Evolutionary conservation across 2,329 filamentous ascomycete genomes (phyloP), one percentile per base, ranked within the genome.

Genomic region (Colletotrichum magnum): DNA sequence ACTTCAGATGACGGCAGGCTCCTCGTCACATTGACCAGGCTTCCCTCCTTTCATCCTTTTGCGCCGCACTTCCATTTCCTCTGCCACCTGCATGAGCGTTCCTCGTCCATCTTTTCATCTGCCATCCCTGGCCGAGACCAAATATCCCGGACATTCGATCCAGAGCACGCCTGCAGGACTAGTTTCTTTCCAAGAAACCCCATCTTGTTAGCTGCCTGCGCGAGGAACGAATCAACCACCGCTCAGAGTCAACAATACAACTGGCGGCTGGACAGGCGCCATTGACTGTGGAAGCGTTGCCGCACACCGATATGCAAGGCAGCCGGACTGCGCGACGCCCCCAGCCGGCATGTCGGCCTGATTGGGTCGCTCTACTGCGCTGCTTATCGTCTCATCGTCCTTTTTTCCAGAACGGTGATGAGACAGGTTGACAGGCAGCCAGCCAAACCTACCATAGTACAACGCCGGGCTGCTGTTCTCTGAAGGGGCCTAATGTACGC

Each of bases 1-100:
- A 32, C 36, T 56, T 51, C 59, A 63, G 64, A 64, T 48, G 64
- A 56, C 50, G 36, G 50, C 50, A 47, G 41, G 13, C 18, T 36
- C 32, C 32, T 36, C 41, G n/a, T 50, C 28, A 47, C 26, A 32
- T 24, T 13, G 47, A 28, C 64, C 26, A 26, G 47, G 39, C 65
- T 58, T 47, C 32, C 47, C 53, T 36, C 10, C 51, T 48, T 9
- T 47, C 41, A 24, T 47, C 41, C 15, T n/a, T 15, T 21, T 28
- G 39, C 18, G 15, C 24, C 21, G 41, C n/a, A 50, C 28, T n/a
- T 10, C 47, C 28, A 50, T 21, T 26, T 43, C 28, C 47, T 13
- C 28, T 10, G 21, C 36, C 26, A 21, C 21, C 41, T 41, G 15
- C 51, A 48, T 13, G 24, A 36, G 12, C 24, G 26, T 5, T 51